Evolutionary conservation across 208 protist genomes (phyloP).

Genomic region (Strigomonas culicis): DNA sequence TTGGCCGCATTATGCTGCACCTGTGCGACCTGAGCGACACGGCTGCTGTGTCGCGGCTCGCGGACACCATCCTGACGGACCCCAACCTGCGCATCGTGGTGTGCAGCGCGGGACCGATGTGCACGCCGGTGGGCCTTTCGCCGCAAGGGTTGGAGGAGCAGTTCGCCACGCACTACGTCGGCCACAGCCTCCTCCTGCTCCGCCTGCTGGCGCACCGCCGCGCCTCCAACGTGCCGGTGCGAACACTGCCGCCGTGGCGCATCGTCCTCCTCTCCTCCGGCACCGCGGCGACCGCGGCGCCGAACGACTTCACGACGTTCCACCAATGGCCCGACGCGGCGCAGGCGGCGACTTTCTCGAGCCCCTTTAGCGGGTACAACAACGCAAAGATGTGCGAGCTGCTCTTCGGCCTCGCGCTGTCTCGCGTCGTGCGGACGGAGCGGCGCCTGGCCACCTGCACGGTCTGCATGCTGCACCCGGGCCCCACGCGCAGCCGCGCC

Average conservation of each 20-base stretch:
- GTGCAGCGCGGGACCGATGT: slow-evolving; percentile 43
- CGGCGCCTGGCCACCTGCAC: slow-evolving; percentile 34
- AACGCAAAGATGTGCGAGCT: slow-evolving; percentile 66
- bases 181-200: slow-evolving; percentile 55
- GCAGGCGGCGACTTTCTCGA: slow-evolving; percentile 20
- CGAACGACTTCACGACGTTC: slow-evolving; percentile 28
- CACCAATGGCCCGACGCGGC: slow-evolving; percentile 17
- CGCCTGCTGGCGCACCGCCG: slow-evolving; percentile 41
- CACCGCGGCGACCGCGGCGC: slow-evolving; percentile 29
- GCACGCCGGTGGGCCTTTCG: slow-evolving; percentile 29
- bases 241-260: slow-evolving; percentile 29
- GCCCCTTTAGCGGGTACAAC: slow-evolving; percentile 40
- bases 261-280: slow-evolving; percentile 54
- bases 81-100: slow-evolving; percentile 50
- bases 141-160: slow-evolving; percentile 52
- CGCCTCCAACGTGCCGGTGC: slow-evolving; percentile 10
- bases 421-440: slow-evolving; percentile 37
- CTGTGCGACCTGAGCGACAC: slow-evolving; percentile 63
- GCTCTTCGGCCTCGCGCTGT: slow-evolving; percentile 59
- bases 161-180: slow-evolving; percentile 53
- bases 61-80: slow-evolving; percentile 32
- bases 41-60: slow-evolving; percentile 35
- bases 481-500: slow-evolving; percentile 34
- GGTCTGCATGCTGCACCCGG: slow-evolving; percentile 51
- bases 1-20: slow-evolving; percentile 41